A percentile compares a stretch with the other conserved stretches of the same genome.
Evolutionary conservation across 1,139 yeast genomes (phyloP).

Genomic region (Yamadazyma trypodendri): DNA sequence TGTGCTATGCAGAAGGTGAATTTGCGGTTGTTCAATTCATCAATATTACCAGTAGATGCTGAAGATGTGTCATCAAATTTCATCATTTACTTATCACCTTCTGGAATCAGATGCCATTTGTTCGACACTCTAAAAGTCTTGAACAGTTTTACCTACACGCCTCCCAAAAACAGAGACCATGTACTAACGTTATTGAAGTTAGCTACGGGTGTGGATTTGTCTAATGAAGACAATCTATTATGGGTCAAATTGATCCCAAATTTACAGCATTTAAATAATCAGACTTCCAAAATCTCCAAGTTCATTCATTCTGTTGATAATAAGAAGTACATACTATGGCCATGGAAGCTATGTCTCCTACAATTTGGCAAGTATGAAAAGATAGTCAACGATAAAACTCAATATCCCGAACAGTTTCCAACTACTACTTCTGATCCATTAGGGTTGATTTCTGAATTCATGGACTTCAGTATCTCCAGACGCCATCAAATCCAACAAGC

Average conservation of each 20-base stretch:
- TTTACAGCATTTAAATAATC: slow-evolving; percentile 63
- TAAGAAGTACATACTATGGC: slow-evolving; percentile 67
- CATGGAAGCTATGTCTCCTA: slow-evolving; percentile 59
- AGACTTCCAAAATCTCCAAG: slow-evolving; percentile 61
- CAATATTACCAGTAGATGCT: slow-evolving; percentile 18
- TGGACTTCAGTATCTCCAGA: slow-evolving; percentile 32
- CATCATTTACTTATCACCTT: slow-evolving; percentile 68
- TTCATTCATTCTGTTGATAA: slow-evolving; percentile 53
- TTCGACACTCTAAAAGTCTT: slow-evolving; percentile 42
- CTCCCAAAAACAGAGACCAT: slow-evolving; percentile 52
- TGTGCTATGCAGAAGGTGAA: slow-evolving; percentile 25
- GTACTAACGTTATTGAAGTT: slow-evolving; percentile 49
- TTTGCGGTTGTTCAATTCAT: slow-evolving; percentile 34
- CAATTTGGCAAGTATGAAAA: slow-evolving; percentile 43
- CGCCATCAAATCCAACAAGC: slow-evolving; percentile 18
- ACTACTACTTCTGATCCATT: slow-evolving; percentile 28
- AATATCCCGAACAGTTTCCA: background rate
- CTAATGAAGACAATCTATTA: slow-evolving; percentile 15
- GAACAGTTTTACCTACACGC: slow-evolving; percentile 41
- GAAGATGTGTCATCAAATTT: slow-evolving; percentile 23
- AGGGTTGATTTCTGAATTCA: slow-evolving; percentile 33
- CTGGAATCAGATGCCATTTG: slow-evolving; percentile 70
- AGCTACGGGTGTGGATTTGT: slow-evolving; percentile 51
- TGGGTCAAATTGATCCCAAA: slow-evolving; percentile 74
- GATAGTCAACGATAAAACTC: slow-evolving; percentile 8